Conservation (phyloP, 345 rosid genomes). For the Sisymbrium altissimum region DNA sequence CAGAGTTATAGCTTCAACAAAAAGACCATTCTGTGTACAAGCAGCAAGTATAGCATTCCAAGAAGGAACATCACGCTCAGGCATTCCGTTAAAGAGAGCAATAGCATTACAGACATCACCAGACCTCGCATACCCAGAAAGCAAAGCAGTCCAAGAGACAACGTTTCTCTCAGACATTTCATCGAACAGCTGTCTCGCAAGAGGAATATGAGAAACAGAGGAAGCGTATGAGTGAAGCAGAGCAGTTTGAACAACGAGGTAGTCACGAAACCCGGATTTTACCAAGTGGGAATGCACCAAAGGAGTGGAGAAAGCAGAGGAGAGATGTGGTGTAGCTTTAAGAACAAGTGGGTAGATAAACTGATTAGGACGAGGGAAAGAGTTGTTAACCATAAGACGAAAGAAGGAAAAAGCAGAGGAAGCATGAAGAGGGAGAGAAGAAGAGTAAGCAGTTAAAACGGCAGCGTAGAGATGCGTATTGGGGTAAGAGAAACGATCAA, state of each 20-base stretch:
- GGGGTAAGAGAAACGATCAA: constrained; percentile 49
- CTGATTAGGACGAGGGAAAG: constrained; percentile 56
- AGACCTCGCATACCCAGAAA: constrained; percentile 59
- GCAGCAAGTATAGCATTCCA: constrained; percentile 90
- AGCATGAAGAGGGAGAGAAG: constrained; percentile 38
- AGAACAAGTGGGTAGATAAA: constrained; percentile 74
- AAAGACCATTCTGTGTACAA: constrained; percentile 77
- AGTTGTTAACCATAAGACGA: constrained; percentile 53
- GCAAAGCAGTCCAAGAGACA: constrained; percentile 86
- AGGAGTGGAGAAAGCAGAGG: constrained; percentile 38
- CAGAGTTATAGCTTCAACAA: constrained; percentile 54
- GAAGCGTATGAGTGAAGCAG: constrained; percentile 67
- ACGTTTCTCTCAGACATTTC: constrained; percentile 66
- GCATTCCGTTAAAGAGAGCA: constrained; percentile 62
- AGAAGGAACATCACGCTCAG: constrained; percentile 83
- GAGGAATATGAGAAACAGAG: constrained; percentile 33
- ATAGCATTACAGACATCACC: constrained; percentile 56
- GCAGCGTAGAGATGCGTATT: constrained; percentile 67
- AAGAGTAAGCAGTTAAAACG: constrained; percentile 71
- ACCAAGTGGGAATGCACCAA: constrained; percentile 57
- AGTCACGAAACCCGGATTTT: constrained; percentile 51
- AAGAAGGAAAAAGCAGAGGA: constrained; percentile 48
- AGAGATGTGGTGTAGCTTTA: constrained; percentile 43
- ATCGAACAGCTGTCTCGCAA: constrained; percentile 64
- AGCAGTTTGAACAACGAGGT: constrained; percentile 77